A percentile compares a stretch with the other conserved stretches of the same genome.
phyloP scores from a whole-genome alignment of 441 rosid species.

The Iberis amara region DNA sequence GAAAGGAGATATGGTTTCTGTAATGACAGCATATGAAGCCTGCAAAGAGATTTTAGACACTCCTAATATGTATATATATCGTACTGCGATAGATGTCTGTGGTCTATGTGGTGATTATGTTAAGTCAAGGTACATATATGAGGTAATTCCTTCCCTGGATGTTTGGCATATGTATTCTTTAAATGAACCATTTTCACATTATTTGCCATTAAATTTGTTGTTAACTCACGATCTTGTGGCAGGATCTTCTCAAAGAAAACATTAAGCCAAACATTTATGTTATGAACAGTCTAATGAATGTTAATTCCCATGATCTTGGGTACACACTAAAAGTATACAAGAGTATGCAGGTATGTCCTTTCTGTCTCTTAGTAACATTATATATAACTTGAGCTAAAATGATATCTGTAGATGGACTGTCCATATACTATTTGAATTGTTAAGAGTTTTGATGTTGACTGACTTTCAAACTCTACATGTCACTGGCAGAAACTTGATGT shows the following conservation, averaged over 20 bases:
- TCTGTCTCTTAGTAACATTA: conserved; percentile 16
- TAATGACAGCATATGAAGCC: conserved; percentile 64
- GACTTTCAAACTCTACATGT: conserved; percentile 23
- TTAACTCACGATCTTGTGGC: conserved; percentile 35
- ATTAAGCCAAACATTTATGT: conserved; percentile 65
- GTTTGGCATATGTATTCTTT: conserved; percentile 7
- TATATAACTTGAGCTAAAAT: neutral
- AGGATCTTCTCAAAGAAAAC: conserved; percentile 63
- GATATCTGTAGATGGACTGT: conserved; percentile 4
- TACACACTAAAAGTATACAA: conserved; percentile 62
- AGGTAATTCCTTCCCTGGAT: conserved; percentile 47
- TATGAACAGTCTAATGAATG: conserved; percentile 90
- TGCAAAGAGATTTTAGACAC: conserved; percentile 42
- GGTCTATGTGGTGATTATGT: conserved; percentile 68
- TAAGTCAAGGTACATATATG: conserved; percentile 72
- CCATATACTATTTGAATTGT: conserved; percentile 2
- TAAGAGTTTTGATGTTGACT: conserved; percentile 2
- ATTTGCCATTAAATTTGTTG: conserved; percentile 12
- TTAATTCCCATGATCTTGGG: conserved; percentile 75
- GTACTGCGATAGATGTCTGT: conserved; percentile 70
- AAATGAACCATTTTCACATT: conserved; percentile 13
- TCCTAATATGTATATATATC: conserved; percentile 74
- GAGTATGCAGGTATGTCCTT: conserved; percentile 59
- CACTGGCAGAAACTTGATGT: conserved; percentile 58
- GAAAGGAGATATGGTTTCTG: conserved; percentile 64